Conservation (phyloP, 1,139 yeast species). For the Trichomonascaceae sp. region DNA sequence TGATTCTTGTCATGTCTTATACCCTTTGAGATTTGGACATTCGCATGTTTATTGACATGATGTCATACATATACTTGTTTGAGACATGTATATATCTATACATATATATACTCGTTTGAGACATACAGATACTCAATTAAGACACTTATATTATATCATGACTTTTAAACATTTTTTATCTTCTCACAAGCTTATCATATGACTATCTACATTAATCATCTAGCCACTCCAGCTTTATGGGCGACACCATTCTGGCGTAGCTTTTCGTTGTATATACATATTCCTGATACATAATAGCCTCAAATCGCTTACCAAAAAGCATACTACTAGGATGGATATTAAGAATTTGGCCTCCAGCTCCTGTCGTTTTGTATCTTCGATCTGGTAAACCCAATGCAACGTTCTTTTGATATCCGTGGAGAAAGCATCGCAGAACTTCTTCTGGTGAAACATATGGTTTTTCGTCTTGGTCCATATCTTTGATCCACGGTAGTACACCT, state of each 20-base stretch:
- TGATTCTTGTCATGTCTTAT: background rate
- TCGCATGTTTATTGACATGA: background rate
- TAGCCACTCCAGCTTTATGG: conserved; percentile 81
- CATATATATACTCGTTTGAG: background rate
- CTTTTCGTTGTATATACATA: conserved; percentile 91
- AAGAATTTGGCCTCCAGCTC: conserved; percentile 59
- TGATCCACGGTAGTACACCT: conserved; percentile 15
- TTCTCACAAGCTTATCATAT: background rate
- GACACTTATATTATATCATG: background rate
- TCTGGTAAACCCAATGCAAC: conserved; percentile 96
- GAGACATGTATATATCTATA: background rate
- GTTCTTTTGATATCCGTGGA: conserved; percentile 75
- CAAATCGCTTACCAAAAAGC: conserved; percentile 73
- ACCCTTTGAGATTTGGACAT: background rate
- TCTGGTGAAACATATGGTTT: conserved; percentile 41
- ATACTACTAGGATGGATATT: conserved; percentile 90
- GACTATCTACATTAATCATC: conserved; percentile 25
- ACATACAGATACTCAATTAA: background rate
- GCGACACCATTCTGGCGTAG: conserved; percentile 82
- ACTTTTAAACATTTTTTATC: background rate
- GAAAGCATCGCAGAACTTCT: conserved; percentile 58
- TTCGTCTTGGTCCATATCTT: conserved; percentile 19
- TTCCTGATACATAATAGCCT: conserved; percentile 91
- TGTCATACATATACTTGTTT: background rate
- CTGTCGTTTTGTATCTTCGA: conserved; percentile 79